Evolutionary conservation across 1,284 basidiomycete species (phyloP), one percentile per base, ranked within the genome.

Genomic region (Veloboletus limbatus): DNA sequence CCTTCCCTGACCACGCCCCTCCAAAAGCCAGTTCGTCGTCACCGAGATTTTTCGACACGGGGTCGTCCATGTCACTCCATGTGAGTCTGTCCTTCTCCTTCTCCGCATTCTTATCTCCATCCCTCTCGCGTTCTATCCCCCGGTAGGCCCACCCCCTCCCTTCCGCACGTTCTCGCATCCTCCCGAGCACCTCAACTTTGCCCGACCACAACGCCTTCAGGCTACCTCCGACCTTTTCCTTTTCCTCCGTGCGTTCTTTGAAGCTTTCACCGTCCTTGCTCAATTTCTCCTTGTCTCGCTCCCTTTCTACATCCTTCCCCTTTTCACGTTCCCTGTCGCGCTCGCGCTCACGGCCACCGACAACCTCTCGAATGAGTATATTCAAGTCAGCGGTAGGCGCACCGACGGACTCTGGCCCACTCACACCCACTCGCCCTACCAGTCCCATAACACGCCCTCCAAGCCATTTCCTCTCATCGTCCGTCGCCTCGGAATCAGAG

Each of bases 1-100:
- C 73, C 50, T 73, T 73, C 35, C 75, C 81, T 4, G 78, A 70
- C 78, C 83, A 81, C 43, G 75, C 72, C 14, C 71, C 69, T 49
- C 70, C 73, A 25, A 63, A 58, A 21, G 67, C 69, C 26, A 59
- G 51, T 20, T 73, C 73, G 13, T 63, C 65, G 17, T 60, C 58
- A 4, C 43, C 51, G 6, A 54, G 49, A 31, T 51, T 51, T 38
- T 57, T 64, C 42, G 49, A 49, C 37, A 59, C 56, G 6, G 53
- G 48, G 31, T 68, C 68, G 11, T 67, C 67, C 35, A 60, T 53
- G 42, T 76, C 73, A 14, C 64, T 66, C 40, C 46, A 60, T 25
- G 54, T 53, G 26, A 50, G 24, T 43, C 51, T 52, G 25, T 51
- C 54, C 45, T 44, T 59, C 18, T 58, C 49, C 48, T 49, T 63